Percentiles rank a stretch among this genome's conserved stretches.
These are phyloP conservation scores for Buddleja alternifolia DNA, from an alignment of 257 asterid genomes.

Conservation along the genomic window DNA sequence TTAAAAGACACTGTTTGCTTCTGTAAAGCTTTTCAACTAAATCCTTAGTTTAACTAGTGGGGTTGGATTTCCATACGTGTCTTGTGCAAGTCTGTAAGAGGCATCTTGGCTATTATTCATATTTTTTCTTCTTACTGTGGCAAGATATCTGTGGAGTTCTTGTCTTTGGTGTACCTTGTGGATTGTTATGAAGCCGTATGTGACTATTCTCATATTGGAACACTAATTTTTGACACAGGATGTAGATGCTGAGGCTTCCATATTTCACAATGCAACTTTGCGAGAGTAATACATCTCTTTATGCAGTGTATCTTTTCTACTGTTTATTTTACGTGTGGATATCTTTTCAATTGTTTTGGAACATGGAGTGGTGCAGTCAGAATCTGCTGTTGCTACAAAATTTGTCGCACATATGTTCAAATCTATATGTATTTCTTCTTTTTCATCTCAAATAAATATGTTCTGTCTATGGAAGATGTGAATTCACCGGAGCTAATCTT, in stretches of 20 bases:
- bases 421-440: constrained; percentile 21
- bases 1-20: neutral
- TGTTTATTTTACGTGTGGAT: constrained; percentile 2
- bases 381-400: constrained; percentile 14
- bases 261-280: constrained; percentile 87
- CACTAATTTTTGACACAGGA: constrained; percentile 55
- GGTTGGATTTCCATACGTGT: neutral
- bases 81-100: neutral
- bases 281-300: constrained; percentile 68
- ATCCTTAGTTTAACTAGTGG: constrained; percentile 5
- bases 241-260: constrained; percentile 93
- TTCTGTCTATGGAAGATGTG: constrained; percentile 79
- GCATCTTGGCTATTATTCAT: neutral
- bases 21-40: neutral
- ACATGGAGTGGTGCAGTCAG: constrained; percentile 7
- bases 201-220: constrained; percentile 28
- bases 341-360: constrained; percentile 16
- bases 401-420: neutral
- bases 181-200: constrained; percentile 2
- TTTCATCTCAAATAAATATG: constrained; percentile 35
- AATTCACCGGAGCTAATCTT: constrained; percentile 95
- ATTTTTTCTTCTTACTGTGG: neutral
- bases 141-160: neutral
- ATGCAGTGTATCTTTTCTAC: constrained; percentile 14
- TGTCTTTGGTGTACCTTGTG: neutral